These are phyloP conservation scores for Geoglossum glabrum DNA, from an alignment of 495 filamentous ascomycete species.

Conservation along the genomic window DNA sequence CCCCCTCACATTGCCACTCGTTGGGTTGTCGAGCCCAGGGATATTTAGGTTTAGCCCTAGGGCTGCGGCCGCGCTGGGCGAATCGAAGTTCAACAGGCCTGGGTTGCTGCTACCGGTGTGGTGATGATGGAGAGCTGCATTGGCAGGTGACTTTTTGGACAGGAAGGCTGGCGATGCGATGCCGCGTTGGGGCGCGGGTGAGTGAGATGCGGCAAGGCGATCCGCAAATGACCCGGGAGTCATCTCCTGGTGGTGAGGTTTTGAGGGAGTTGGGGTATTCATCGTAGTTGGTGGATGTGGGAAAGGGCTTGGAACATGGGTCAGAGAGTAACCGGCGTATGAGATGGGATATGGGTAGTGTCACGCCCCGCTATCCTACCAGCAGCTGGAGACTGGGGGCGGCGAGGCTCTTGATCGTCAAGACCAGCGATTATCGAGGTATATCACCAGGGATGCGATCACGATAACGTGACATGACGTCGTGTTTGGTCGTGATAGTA, in stretches of 20 bases:
- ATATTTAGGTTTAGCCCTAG: slow-evolving; percentile 5
- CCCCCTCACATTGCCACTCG: slow-evolving; percentile 12
- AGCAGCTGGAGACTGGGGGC: not conserved
- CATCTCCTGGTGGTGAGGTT: slow-evolving; percentile 4
- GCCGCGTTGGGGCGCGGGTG: slow-evolving; percentile 1
- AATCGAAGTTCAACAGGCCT: slow-evolving; percentile 5
- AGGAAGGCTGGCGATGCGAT: slow-evolving; percentile 2
- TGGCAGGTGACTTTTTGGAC: slow-evolving; percentile 4
- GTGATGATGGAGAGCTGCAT: slow-evolving; percentile 3
- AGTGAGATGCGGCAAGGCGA: slow-evolving; percentile 1
- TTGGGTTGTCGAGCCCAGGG: not conserved
- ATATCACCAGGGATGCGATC: not conserved
- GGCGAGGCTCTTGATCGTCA: not conserved
- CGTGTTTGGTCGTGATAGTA: not conserved
- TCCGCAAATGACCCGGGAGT: slow-evolving; percentile 2
- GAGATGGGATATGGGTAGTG: not conserved
- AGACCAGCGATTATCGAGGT: not conserved
- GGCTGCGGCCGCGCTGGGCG: slow-evolving; percentile 4
- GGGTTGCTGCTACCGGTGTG: slow-evolving; percentile 2
- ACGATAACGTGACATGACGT: not conserved
- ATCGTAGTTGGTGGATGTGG: not conserved
- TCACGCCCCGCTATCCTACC: not conserved
- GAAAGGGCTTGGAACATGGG: not conserved
- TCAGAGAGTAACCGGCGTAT: not conserved
- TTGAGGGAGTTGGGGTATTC: slow-evolving; percentile 2